Conservation (phyloP, 169 alveolate species). For the Plasmodium cynomolgi region DNA sequence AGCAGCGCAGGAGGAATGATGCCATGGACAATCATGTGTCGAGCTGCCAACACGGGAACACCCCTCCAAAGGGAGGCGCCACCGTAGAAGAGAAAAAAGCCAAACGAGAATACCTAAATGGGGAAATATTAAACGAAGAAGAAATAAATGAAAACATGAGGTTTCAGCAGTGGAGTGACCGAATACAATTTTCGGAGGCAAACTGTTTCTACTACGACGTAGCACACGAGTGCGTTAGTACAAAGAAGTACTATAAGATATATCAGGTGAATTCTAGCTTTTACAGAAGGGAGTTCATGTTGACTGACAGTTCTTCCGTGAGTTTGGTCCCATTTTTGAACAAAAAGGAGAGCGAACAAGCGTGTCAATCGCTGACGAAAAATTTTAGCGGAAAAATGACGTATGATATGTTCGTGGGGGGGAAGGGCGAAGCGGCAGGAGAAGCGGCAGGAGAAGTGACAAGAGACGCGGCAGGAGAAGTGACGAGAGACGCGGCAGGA, state of each 20-base stretch:
- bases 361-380: conserved; percentile 21
- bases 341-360: conserved; percentile 1
- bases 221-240: conserved; percentile 33
- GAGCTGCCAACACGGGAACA: not conserved
- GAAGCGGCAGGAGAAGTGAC: not conserved
- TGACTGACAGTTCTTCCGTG: conserved; percentile 14
- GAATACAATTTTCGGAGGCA: conserved; percentile 10
- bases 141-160: conserved; percentile 71
- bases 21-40: not conserved
- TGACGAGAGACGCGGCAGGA: not conserved
- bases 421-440: not conserved
- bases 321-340: conserved; percentile 17
- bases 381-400: conserved; percentile 21
- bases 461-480: too few species aligned
- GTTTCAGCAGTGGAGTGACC: conserved; percentile 74
- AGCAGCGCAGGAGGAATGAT: not conserved
- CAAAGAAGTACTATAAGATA: conserved; percentile 44
- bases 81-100: not conserved
- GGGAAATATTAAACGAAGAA: conserved; percentile 66
- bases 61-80: not conserved
- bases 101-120: conserved; percentile 29
- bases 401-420: not conserved
- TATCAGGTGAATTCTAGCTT: conserved; percentile 42
- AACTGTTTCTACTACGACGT: conserved; percentile 20
- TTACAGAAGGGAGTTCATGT: conserved; percentile 10